Percentiles rank a stretch among this genome's conserved stretches.
Evolutionary conservation across 345 rosid genomes (phyloP).

Genomic region (Eucalyptus leucophloia): DNA sequence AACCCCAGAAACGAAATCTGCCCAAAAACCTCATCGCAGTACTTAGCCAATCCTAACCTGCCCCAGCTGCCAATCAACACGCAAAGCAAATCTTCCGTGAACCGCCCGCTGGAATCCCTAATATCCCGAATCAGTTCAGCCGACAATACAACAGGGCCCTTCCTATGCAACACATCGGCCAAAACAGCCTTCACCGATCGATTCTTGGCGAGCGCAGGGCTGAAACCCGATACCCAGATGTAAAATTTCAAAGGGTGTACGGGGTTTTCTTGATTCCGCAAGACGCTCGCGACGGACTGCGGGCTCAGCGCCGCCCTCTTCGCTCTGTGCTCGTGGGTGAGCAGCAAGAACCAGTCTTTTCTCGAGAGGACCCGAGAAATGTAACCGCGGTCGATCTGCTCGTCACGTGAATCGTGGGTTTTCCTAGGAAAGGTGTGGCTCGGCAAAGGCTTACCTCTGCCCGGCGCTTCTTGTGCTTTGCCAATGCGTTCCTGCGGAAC

Average conservation of each 20-base stretch:
- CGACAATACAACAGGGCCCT: constrained; percentile 72
- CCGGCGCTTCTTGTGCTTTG: not conserved
- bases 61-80: constrained; percentile 89
- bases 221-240: constrained; percentile 59
- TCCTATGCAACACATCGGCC: constrained; percentile 30
- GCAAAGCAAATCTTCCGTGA: constrained; percentile 64
- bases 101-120: constrained; percentile 33
- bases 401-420: not conserved
- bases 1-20: constrained; percentile 76
- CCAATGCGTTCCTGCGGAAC: not conserved
- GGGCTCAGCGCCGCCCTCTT: constrained; percentile 34
- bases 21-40: constrained; percentile 70
- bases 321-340: constrained; percentile 50
- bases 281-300: constrained; percentile 42
- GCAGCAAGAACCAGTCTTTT: constrained; percentile 63
- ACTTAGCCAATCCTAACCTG: constrained; percentile 70
- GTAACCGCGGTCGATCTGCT: constrained; percentile 27
- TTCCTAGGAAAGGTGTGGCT: not conserved
- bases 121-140: constrained; percentile 57
- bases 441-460: not conserved
- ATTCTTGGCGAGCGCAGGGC: constrained; percentile 32
- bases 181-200: constrained; percentile 44
- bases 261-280: constrained; percentile 78
- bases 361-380: constrained; percentile 47
- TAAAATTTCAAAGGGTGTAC: constrained; percentile 44